These are phyloP conservation scores for Exophiala sp. DNA, from an alignment of 2,329 filamentous ascomycete species.

Conservation along the genomic window DNA sequence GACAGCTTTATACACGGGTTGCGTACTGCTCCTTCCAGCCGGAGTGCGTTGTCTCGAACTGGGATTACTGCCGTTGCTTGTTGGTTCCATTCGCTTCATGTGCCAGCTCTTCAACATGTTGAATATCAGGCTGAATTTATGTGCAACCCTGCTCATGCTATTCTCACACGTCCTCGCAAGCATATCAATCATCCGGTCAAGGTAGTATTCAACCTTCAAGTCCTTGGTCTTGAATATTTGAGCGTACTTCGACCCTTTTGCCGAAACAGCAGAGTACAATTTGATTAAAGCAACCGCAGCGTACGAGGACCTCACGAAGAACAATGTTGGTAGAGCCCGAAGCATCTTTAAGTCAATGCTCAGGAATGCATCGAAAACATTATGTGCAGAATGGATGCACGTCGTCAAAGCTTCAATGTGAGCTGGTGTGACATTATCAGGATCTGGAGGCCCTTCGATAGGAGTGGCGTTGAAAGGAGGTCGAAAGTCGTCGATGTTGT, in stretches of 20 bases:
- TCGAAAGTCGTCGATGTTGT: constrained; percentile 53
- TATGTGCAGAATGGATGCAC: constrained; percentile 65
- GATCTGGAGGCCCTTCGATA: constrained; percentile 29
- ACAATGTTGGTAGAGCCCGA: constrained; percentile 65
- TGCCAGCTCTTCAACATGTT: constrained; percentile 70
- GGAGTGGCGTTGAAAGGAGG: constrained; percentile 37
- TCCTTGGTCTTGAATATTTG: constrained; percentile 65
- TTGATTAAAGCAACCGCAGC: constrained; percentile 70
- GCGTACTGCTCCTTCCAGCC: constrained; percentile 5
- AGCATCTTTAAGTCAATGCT: constrained; percentile 57
- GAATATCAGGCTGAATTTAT: constrained; percentile 69
- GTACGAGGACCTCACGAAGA: constrained; percentile 69
- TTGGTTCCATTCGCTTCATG: constrained; percentile 37
- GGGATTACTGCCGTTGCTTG: constrained; percentile 16
- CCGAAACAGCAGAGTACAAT: constrained; percentile 65
- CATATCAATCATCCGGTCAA: constrained; percentile 67
- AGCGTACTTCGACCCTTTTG: constrained; percentile 63
- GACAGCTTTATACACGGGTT: constrained; percentile 11
- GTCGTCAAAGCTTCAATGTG: constrained; percentile 65
- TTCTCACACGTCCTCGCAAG: constrained; percentile 62
- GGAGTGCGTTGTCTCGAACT: constrained; percentile 21
- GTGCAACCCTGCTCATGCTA: constrained; percentile 62
- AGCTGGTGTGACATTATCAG: constrained; percentile 48
- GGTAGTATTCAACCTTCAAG: constrained; percentile 63
- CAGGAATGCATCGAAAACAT: constrained; percentile 63